These are phyloP conservation scores for Madurella mycetomatis DNA, from an alignment of 2,329 filamentous ascomycete genomes.

Conservation along the genomic window DNA sequence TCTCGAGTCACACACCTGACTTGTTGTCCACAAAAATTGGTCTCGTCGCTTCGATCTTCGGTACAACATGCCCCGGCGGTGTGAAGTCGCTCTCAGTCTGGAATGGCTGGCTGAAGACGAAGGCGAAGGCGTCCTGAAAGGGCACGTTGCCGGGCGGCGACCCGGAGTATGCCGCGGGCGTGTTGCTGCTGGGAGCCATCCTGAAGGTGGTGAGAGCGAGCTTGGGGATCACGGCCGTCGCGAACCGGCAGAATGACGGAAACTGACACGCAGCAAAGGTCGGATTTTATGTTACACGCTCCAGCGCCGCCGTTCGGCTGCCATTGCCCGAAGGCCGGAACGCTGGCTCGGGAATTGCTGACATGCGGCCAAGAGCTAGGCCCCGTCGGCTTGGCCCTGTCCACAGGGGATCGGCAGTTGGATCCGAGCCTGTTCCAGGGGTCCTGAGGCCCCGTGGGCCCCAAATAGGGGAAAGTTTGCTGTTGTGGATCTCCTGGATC, in stretches of 20 bases:
- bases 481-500: too few relatives aligned
- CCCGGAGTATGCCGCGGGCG: constrained; percentile 22
- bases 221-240: background rate
- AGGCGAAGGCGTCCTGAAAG: constrained; percentile 34
- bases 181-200: background rate
- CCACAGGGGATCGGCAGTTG: constrained; percentile 14
- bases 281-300: background rate
- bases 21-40: constrained; percentile 40
- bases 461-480: background rate
- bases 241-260: background rate
- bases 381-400: constrained; percentile 2
- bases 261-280: background rate
- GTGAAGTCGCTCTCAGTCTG: constrained; percentile 28
- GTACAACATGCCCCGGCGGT: constrained; percentile 29
- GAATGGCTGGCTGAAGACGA: constrained; percentile 37
- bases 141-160: constrained; percentile 24
- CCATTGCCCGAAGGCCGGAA: constrained; percentile 15
- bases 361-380: background rate
- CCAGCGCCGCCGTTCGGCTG: constrained; percentile 4
- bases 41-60: constrained; percentile 30
- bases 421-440: constrained; percentile 2
- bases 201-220: background rate
- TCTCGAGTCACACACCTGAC: constrained; percentile 29
- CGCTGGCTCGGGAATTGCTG: constrained; percentile 10
- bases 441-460: background rate